A percentile compares a stretch with the other conserved stretches of the same genome.
Evolutionary conservation across 2,329 filamentous ascomycete genomes (phyloP).

Genomic region (Microdochium nivale): DNA sequence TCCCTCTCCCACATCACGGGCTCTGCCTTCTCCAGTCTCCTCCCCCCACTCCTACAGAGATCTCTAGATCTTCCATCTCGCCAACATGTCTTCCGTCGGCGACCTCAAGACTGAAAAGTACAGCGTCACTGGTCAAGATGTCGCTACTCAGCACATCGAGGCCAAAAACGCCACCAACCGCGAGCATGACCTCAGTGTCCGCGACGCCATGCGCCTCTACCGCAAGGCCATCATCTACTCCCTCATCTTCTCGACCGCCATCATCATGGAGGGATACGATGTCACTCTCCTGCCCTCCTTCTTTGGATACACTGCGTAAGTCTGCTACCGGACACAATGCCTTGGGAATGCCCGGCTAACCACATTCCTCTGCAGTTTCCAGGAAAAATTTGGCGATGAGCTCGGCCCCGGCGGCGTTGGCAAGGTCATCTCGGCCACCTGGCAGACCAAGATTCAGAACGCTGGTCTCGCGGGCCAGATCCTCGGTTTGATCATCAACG

Average conservation of each 20-base stretch:
- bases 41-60: neutral
- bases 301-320: slow-evolving; percentile 8
- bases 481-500: slow-evolving; percentile 29
- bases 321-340: neutral
- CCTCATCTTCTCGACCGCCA: slow-evolving; percentile 10
- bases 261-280: slow-evolving; percentile 20
- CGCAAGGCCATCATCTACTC: slow-evolving; percentile 13
- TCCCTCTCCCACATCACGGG: neutral
- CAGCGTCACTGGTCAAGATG: neutral
- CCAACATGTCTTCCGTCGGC: neutral
- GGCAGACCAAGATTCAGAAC: slow-evolving; percentile 32
- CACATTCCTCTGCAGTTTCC: slow-evolving; percentile 11
- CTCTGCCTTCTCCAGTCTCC: neutral
- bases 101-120: neutral
- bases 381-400: slow-evolving; percentile 7
- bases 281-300: slow-evolving; percentile 16
- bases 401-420: slow-evolving; percentile 19
- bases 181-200: slow-evolving; percentile 5
- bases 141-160: neutral
- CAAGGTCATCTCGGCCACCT: slow-evolving; percentile 22
- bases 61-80: neutral
- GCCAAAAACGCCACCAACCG: slow-evolving; percentile 2
- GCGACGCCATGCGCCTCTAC: slow-evolving; percentile 1
- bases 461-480: slow-evolving; percentile 31
- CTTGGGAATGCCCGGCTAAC: neutral